Conservation (phyloP, 139 green algal genomes). For the Spirogloea muscicola region DNA sequence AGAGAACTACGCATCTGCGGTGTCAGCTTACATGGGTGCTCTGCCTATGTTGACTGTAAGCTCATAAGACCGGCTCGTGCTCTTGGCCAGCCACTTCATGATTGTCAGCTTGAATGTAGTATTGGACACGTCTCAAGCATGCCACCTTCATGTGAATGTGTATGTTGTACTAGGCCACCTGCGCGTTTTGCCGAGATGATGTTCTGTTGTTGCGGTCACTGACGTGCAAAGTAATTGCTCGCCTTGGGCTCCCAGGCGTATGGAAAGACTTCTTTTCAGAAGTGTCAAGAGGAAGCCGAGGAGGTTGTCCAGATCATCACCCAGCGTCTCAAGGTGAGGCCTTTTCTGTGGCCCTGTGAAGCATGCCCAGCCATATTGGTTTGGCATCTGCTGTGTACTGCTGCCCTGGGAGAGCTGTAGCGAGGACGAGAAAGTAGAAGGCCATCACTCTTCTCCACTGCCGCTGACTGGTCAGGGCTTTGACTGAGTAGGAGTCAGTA, state of each 20-base stretch:
- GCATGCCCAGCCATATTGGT: not conserved
- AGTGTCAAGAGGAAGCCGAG: conserved; percentile 39
- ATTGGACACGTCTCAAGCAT: too few relatives aligned
- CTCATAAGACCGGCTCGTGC: too few relatives aligned
- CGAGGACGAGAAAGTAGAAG: too few relatives aligned
- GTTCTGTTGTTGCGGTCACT: too few relatives aligned
- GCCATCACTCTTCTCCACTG: too few relatives aligned
- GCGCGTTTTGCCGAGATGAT: too few relatives aligned
- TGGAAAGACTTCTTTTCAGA: conserved; percentile 26
- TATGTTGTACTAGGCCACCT: too few relatives aligned
- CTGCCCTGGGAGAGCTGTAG: not conserved
- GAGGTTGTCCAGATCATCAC: conserved; percentile 31
- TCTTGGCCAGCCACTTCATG: too few relatives aligned
- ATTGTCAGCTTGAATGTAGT: too few relatives aligned
- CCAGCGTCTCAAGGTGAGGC: conserved; percentile 13
- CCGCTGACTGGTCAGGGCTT: not conserved
- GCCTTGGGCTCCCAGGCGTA: conserved; percentile 26
- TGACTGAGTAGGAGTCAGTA: not conserved
- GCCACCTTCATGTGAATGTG: too few relatives aligned
- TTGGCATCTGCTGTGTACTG: not conserved
- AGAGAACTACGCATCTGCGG: conserved; percentile 5
- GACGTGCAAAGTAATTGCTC: too few relatives aligned
- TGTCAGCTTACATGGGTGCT: conserved; percentile 29
- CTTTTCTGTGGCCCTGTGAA: not conserved
- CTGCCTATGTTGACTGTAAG: conserved; percentile 27